These are phyloP conservation scores for Lecanicillium sp. DNA, from an alignment of 2,329 filamentous ascomycete species.

Conservation along the genomic window DNA sequence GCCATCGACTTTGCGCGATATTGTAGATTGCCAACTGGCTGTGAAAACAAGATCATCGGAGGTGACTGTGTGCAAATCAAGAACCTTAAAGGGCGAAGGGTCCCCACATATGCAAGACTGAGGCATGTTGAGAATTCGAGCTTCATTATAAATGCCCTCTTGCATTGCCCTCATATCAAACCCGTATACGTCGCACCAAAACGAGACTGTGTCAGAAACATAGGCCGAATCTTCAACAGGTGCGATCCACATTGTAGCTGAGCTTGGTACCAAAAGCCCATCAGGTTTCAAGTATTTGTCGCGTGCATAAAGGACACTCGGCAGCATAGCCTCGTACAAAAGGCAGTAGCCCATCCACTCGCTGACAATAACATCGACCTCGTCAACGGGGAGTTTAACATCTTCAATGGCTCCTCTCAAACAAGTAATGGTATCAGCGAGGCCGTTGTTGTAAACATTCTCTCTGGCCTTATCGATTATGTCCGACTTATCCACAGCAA, in stretches of 20 bases:
- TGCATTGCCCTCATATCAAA: conserved; percentile 94
- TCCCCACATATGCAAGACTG: conserved; percentile 49
- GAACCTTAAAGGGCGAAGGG: conserved; percentile 58
- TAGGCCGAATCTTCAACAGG: conserved; percentile 73
- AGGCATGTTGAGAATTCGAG: conserved; percentile 67
- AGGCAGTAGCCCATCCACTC: conserved; percentile 98
- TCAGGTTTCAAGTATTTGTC: conserved; percentile 76
- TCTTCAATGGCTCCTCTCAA: conserved; percentile 85
- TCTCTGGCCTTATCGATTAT: conserved; percentile 83
- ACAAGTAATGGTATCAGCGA: conserved; percentile 67
- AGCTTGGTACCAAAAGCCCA: conserved; percentile 79
- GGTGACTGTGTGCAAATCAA: conserved; percentile 68
- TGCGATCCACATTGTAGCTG: conserved; percentile 74
- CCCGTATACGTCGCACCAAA: conserved; percentile 90
- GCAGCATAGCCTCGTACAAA: conserved; percentile 92
- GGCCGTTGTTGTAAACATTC: conserved; percentile 74
- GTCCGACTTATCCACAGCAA: conserved; percentile 85
- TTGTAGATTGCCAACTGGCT: conserved; percentile 53
- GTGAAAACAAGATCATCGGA: conserved; percentile 69
- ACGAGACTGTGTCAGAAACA: conserved; percentile 66
- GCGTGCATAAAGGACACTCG: conserved; percentile 80
- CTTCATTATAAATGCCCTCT: conserved; percentile 70
- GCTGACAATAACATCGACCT: conserved; percentile 91
- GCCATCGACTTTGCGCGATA: conserved; percentile 53
- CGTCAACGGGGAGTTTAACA: conserved; percentile 63